Base-by-base conservation (phyloP, 1,284 basidiomycete genomes). In the Afroboletus lepidellus region DNA sequence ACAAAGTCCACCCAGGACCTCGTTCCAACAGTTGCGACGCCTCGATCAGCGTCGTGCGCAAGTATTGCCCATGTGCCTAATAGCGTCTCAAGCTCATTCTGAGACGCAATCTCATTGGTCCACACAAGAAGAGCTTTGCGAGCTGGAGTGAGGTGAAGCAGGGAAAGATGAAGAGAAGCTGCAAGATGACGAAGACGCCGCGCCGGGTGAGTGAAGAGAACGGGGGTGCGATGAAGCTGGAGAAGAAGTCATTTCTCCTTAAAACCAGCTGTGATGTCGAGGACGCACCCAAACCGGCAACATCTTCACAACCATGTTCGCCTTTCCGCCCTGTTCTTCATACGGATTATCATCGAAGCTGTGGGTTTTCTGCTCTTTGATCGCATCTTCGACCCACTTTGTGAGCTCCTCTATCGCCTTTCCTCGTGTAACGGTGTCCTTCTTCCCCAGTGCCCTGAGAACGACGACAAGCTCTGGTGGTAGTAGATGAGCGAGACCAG, bases 251-350 rank as follows among this genome's bases (percentile, higher is more conserved):
- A 57, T 39, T 43, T 21, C 27, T 27, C 29, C 13, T 8, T 11
- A 3, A 51, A 29, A 33, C 23, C 5, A 54, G 50, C 46, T 41
- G 53, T 45, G 25, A 36, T 55, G 44, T 32, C 1, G 30, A 45
- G n/a, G 34, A 77, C 92, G 63, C 65, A 95, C 92, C 94, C 94
- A 97, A 54, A 95, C 92, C 7, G 92, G 93, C 39, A 93, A 60
- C 72, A 85, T 84, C 56, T 83, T 78, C 30, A 77, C 74, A 50
- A 92, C 69, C 2, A 79, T 71, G 61, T 75, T 64, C 45, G 74
- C 61, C 49, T 79, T 63, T 41, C 75, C 75, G 16, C 37, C 42
- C 7, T 48, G 34, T 8, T 52, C 49, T 5, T 51, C 59, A 24
- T 56, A 43, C n/a, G 15, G 42, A 44, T 52, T 46, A n/a, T 36